phyloP scores from a whole-genome alignment of 306 rosid species.

The Begonia loranthoides region DNA sequence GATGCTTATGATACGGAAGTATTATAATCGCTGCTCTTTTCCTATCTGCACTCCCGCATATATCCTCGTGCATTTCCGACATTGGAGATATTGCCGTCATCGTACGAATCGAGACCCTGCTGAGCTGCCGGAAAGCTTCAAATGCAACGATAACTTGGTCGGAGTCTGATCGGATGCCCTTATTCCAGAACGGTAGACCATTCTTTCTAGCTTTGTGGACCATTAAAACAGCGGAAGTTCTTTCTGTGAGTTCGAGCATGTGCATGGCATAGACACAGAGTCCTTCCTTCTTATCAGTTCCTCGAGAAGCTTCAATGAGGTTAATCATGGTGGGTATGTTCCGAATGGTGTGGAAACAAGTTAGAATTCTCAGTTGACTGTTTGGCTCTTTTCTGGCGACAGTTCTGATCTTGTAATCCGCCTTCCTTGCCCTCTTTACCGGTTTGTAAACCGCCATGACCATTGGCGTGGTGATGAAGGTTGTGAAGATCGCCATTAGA shows the following conservation, averaged over 20 bases:
- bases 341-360: constrained; percentile 45
- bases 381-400: constrained; percentile 31
- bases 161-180: constrained; percentile 6
- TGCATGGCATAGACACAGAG: constrained; percentile 75
- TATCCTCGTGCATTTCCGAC: constrained; percentile 39
- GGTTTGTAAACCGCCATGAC: constrained; percentile 53
- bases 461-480: constrained; percentile 73
- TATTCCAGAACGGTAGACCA: constrained; percentile 60
- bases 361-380: constrained; percentile 42
- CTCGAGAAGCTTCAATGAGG: constrained; percentile 75
- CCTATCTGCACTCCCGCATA: constrained; percentile 29
- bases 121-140: constrained; percentile 41
- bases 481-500: constrained; percentile 85
- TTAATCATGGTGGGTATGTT: constrained; percentile 63
- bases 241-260: constrained; percentile 55
- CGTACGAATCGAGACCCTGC: constrained; percentile 43
- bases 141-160: constrained; percentile 41
- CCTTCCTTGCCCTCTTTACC: constrained; percentile 25
- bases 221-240: constrained; percentile 52
- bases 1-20: constrained; percentile 54
- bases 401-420: constrained; percentile 36
- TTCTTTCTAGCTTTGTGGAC: constrained; percentile 48
- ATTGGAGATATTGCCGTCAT: constrained; percentile 49
- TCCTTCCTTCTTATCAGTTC: constrained; percentile 37
- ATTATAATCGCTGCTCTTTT: constrained; percentile 40